These are phyloP conservation scores for Ceratorhiza oryzae-sativae DNA, from an alignment of 1,284 basidiomycete genomes.

Conservation along the genomic window DNA sequence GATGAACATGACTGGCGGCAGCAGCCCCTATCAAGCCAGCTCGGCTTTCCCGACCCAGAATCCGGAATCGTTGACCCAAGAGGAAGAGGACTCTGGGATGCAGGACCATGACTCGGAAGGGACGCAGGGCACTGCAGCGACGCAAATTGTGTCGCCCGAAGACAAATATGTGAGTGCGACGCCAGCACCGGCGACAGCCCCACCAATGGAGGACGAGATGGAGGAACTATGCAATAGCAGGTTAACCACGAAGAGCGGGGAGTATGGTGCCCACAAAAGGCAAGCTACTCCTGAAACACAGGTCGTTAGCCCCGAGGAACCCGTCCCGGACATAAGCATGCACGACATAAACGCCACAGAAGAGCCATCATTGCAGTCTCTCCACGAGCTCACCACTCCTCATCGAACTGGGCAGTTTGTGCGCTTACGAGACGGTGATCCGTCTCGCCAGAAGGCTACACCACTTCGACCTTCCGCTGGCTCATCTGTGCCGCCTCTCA, in stretches of 20 bases:
- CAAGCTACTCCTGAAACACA: constrained; percentile 3
- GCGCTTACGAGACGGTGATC: not conserved
- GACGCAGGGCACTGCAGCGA: constrained; percentile 11
- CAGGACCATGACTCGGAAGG: not conserved
- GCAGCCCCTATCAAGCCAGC: constrained; percentile 12
- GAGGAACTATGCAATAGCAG: not conserved
- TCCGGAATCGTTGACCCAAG: not conserved
- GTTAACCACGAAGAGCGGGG: not conserved
- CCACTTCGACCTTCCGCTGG: not conserved
- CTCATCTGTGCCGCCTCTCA: not conserved
- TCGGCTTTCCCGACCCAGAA: constrained; percentile 20
- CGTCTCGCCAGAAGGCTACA: not conserved
- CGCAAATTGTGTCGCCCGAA: constrained; percentile 13
- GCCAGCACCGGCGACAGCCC: not conserved
- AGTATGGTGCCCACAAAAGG: not conserved
- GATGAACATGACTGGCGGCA: constrained; percentile 27
- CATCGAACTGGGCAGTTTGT: not conserved
- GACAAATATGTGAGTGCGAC: constrained; percentile 22
- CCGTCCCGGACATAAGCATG: constrained; percentile 12
- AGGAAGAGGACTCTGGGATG: constrained; percentile 1
- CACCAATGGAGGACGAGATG: not conserved
- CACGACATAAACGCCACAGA: not conserved
- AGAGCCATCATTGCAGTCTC: not conserved
- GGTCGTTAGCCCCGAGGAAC: not conserved
- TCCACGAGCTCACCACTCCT: constrained; percentile 5